Percentiles rank a stretch among this genome's conserved stretches.
These are phyloP conservation scores for Trypanosoma avium DNA, from an alignment of 208 protist genomes.

Conservation along the genomic window DNA sequence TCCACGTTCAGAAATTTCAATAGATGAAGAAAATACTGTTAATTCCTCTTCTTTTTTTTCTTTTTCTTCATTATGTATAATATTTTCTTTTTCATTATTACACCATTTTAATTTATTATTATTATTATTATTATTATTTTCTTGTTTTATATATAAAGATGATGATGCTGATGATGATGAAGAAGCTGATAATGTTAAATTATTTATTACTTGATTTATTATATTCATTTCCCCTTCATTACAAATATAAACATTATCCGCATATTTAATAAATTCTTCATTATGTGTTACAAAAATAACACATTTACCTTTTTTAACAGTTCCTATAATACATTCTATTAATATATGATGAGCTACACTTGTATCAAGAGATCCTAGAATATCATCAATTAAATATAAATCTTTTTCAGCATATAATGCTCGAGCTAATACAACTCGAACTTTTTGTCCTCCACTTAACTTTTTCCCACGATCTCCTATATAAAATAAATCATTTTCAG, in stretches of 20 bases:
- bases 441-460: slow-evolving; percentile 57
- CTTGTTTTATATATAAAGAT: no score
- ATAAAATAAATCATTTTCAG: slow-evolving; percentile 54
- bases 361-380: slow-evolving; percentile 75
- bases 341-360: slow-evolving; percentile 41
- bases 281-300: slow-evolving; percentile 33
- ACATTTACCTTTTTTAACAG: slow-evolving; percentile 1
- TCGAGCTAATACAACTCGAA: slow-evolving; percentile 44
- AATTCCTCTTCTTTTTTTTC: slow-evolving; percentile 3
- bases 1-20: slow-evolving; percentile 18
- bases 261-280: slow-evolving; percentile 21
- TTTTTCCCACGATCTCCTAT: slow-evolving; percentile 45
- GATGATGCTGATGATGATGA: no score
- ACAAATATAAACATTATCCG: slow-evolving; percentile 28
- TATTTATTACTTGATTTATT: neutral
- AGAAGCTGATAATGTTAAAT: neutral
- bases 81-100: no score
- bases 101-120: no score
- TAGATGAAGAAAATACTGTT: neutral
- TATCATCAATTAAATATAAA: slow-evolving; percentile 73
- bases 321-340: slow-evolving; percentile 5
- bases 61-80: neutral
- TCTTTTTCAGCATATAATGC: slow-evolving; percentile 46
- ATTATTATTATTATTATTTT: no score
- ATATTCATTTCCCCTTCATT: slow-evolving; percentile 13